Conservation (phyloP, 176 grass and related monocot species). For the Oryza nivara region DNA sequence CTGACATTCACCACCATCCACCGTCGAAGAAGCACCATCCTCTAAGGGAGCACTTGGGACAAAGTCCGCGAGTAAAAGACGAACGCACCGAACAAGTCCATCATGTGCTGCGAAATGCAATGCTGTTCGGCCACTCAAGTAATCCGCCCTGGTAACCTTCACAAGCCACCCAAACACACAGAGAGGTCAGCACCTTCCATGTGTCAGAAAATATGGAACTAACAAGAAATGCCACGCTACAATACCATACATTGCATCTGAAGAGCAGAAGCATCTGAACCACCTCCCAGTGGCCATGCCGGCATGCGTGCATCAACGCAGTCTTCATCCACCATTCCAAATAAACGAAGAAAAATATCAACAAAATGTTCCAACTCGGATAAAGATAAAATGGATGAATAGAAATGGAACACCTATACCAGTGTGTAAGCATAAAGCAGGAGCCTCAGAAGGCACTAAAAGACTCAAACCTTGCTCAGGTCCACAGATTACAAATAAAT, state of each 20-base stretch:
- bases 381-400: constrained; percentile 28
- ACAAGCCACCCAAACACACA: constrained; percentile 33
- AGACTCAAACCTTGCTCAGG: background rate
- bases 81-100: constrained; percentile 79
- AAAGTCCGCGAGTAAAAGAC: constrained; percentile 77
- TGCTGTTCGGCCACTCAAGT: constrained; percentile 85
- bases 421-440: background rate
- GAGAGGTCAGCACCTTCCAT: constrained; percentile 23
- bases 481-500: constrained; percentile 30
- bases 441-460: background rate
- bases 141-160: constrained; percentile 86
- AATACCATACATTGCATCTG: constrained; percentile 75
- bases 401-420: background rate
- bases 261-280: constrained; percentile 89
- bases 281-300: constrained; percentile 96
- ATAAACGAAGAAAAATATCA: constrained; percentile 32
- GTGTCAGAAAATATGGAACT: constrained; percentile 1
- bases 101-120: constrained; percentile 84
- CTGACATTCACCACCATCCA: constrained; percentile 47
- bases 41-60: constrained; percentile 67
- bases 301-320: constrained; percentile 91
- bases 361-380: constrained; percentile 11
- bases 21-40: constrained; percentile 34
- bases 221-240: constrained; percentile 13
- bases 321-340: constrained; percentile 61